phyloP scores from a whole-genome alignment of 306 rosid genomes.

The Citrullus colocynthis region DNA sequence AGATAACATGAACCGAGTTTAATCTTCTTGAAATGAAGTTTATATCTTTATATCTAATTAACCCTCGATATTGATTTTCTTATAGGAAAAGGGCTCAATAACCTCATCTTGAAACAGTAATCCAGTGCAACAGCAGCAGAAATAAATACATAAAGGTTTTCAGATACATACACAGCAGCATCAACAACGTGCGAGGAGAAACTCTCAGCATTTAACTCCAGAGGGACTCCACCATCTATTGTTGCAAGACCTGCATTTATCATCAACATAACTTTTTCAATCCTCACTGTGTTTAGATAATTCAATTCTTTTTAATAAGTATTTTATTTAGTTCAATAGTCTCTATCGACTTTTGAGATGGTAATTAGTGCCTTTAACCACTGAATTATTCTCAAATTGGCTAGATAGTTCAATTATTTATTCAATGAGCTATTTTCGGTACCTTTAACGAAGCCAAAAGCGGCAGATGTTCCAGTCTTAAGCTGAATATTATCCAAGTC shows the following conservation, averaged over 20 bases:
- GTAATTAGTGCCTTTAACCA: no score
- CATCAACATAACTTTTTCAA: neutral
- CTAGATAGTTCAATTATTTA: no score
- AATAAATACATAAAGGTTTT: slow-evolving; percentile 53
- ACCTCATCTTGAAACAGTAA: slow-evolving; percentile 54
- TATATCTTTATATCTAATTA: neutral
- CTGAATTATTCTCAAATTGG: no score
- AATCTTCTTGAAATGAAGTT: neutral
- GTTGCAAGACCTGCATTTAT: slow-evolving; percentile 65
- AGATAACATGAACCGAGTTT: neutral
- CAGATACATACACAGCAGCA: slow-evolving; percentile 45
- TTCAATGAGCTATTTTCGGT: neutral
- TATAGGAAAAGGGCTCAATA: slow-evolving; percentile 54
- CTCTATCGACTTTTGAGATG: no score
- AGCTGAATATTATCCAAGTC: slow-evolving; percentile 67
- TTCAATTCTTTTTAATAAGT: neutral
- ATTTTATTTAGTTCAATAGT: no score
- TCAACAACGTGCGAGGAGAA: slow-evolving; percentile 41
- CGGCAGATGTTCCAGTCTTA: slow-evolving; percentile 73
- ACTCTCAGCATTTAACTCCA: slow-evolving; percentile 41
- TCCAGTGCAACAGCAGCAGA: slow-evolving; percentile 67
- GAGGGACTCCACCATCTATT: slow-evolving; percentile 39
- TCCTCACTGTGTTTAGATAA: neutral
- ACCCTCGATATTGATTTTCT: slow-evolving; percentile 18
- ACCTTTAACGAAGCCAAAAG: slow-evolving; percentile 87